Evolutionary conservation across 768 basidiomycete species (phyloP).

Genomic region (Russula virescens): DNA sequence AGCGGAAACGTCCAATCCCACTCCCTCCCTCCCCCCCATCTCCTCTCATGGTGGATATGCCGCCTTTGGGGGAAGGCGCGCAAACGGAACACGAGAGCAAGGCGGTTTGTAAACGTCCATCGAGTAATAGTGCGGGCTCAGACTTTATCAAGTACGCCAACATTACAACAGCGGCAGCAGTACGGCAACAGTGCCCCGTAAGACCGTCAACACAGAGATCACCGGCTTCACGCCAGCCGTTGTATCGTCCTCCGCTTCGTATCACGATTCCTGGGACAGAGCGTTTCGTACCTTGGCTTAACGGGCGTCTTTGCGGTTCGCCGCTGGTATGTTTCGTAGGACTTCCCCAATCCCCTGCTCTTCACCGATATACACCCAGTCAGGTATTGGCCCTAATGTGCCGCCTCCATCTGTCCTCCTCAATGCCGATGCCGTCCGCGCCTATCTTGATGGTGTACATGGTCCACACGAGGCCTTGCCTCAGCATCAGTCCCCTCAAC

Average conservation of each 20-base stretch:
- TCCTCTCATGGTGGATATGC: not conserved
- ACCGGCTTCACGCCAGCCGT: not conserved
- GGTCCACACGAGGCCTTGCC: constrained; percentile 2
- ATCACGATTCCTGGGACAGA: constrained; percentile 7
- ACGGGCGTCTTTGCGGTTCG: not conserved
- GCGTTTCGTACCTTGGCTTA: not conserved
- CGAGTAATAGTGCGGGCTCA: not conserved
- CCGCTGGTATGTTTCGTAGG: constrained; percentile 8
- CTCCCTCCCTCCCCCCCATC: not conserved
- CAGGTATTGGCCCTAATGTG: not conserved
- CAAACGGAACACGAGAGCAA: not conserved
- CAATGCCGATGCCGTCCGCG: constrained; percentile 6
- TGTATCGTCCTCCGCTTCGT: not conserved
- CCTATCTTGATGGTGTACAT: constrained; percentile 8
- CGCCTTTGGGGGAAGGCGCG: not conserved
- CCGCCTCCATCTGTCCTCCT: constrained; percentile 13
- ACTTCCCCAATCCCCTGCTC: not conserved
- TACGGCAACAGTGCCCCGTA: not conserved
- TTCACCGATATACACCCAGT: constrained; percentile 1
- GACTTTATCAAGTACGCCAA: not conserved
- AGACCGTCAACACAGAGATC: not conserved
- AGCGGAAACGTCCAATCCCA: constrained; percentile 3
- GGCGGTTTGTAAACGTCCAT: not conserved
- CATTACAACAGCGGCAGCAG: not conserved
- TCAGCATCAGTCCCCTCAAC: not conserved